Conservation (phyloP, 768 basidiomycete species). For the Paxillus rubicundulus region DNA sequence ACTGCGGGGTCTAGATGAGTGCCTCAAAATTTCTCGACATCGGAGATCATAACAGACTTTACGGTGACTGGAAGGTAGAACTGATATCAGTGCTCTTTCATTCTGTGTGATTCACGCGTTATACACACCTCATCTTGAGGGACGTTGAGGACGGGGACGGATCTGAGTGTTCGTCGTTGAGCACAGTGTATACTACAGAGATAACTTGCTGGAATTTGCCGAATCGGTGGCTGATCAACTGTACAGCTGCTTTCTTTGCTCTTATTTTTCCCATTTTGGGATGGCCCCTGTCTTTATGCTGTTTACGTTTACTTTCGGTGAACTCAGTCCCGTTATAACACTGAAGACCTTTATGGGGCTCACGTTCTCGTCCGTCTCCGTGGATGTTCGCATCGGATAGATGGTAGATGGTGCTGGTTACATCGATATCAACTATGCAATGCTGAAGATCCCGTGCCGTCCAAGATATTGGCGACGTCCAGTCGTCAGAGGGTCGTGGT, state of each 20-base stretch:
- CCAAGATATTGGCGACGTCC: neutral
- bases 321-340: neutral
- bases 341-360: neutral
- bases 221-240: constrained; percentile 30
- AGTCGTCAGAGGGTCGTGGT: neutral
- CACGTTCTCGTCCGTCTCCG: neutral
- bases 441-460: neutral
- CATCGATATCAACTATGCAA: neutral
- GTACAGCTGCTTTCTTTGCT: constrained; percentile 19
- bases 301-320: too few species aligned
- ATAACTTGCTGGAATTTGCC: constrained; percentile 24
- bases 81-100: constrained; percentile 15
- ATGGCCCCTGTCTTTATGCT: constrained; percentile 22
- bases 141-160: constrained; percentile 18
- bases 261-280: constrained; percentile 5
- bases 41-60: constrained; percentile 53
- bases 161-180: constrained; percentile 1
- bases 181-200: neutral
- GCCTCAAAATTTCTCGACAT: constrained; percentile 8
- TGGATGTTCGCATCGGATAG: neutral
- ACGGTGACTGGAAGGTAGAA: constrained; percentile 62
- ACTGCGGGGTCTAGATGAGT: constrained; percentile 49
- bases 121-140: constrained; percentile 61
- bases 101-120: neutral
- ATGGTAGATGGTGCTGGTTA: neutral